Percentiles rank a stretch among this genome's conserved stretches.
These are phyloP conservation scores for Filosporella fistucella DNA, from an alignment of 495 filamentous ascomycete genomes.

Conservation along the genomic window DNA sequence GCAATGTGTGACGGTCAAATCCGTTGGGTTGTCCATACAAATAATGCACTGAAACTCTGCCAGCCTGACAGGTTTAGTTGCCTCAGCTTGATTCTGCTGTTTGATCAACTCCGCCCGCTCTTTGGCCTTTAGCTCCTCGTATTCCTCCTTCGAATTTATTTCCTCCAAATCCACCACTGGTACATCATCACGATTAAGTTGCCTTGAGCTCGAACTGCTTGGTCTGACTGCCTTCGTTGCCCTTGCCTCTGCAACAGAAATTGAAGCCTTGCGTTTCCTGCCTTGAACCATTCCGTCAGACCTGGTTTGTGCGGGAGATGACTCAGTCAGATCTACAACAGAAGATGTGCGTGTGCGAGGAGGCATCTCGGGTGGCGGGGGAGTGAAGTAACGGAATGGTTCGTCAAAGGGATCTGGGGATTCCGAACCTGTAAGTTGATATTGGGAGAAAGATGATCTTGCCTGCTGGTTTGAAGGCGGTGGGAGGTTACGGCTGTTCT, in stretches of 20 bases:
- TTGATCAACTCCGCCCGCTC: slow-evolving; percentile 43
- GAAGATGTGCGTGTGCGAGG: slow-evolving; percentile 13
- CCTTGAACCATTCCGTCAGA: background rate
- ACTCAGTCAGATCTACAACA: slow-evolving; percentile 28
- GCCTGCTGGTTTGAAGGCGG: slow-evolving; percentile 16
- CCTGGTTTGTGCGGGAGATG: slow-evolving; percentile 10
- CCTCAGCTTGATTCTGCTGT: slow-evolving; percentile 41
- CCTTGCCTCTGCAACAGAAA: slow-evolving; percentile 20
- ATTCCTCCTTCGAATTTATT: slow-evolving; percentile 40
- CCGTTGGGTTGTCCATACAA: slow-evolving; percentile 73
- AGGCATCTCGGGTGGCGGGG: background rate
- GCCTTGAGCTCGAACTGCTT: slow-evolving; percentile 1
- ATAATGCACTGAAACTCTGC: slow-evolving; percentile 69
- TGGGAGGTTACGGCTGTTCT: background rate
- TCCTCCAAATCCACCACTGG: slow-evolving; percentile 62
- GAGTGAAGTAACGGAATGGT: slow-evolving; percentile 4
- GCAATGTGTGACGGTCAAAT: slow-evolving; percentile 75
- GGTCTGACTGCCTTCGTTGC: slow-evolving; percentile 11
- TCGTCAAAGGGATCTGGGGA: slow-evolving; percentile 21
- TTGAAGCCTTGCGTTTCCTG: slow-evolving; percentile 28
- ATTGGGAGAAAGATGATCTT: background rate
- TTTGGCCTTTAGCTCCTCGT: slow-evolving; percentile 38
- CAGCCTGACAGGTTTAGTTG: slow-evolving; percentile 49
- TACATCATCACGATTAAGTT: slow-evolving; percentile 27
- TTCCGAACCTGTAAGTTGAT: slow-evolving; percentile 6